Conservation (phyloP, 805 yeast genomes). For the Nakazawaea peltata region DNA sequence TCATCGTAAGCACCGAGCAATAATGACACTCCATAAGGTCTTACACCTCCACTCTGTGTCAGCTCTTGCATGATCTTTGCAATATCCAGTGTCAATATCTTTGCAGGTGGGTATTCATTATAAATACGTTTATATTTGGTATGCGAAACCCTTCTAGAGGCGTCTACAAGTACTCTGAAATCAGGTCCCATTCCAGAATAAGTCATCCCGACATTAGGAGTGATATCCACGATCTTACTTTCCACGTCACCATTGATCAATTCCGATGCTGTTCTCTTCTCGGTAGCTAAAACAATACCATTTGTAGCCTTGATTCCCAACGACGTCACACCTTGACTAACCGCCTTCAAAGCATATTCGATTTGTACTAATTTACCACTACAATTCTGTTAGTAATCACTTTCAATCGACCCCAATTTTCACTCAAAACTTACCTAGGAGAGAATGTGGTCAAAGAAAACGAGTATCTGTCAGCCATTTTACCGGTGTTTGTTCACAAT, state of each 20-base stretch:
- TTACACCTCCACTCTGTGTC: constrained; percentile 97
- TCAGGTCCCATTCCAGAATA: constrained; percentile 99
- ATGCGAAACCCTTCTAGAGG: constrained; percentile 89
- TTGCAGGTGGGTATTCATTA: constrained; percentile 96
- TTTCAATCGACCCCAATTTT: neutral
- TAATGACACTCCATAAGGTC: constrained; percentile 97
- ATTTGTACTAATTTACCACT: constrained; percentile 97
- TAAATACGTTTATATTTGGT: constrained; percentile 87
- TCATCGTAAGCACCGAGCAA: constrained; percentile 93
- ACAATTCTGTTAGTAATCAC: constrained; percentile 10
- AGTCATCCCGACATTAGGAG: constrained; percentile 95
- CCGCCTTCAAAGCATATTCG: constrained; percentile 95
- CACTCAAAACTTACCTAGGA: constrained; percentile 78
- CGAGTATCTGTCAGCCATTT: constrained; percentile 96
- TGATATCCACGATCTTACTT: constrained; percentile 71
- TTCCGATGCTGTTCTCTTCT: constrained; percentile 77
- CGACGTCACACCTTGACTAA: constrained; percentile 95
- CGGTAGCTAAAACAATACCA: constrained; percentile 96
- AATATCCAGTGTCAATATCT: constrained; percentile 85
- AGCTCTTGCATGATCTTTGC: constrained; percentile 98
- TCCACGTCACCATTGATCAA: constrained; percentile 68
- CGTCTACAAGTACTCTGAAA: constrained; percentile 88
- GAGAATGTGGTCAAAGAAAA: constrained; percentile 96
- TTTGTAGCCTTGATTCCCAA: constrained; percentile 90
- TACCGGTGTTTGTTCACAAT: neutral